Percentiles rank a stretch among this genome's conserved stretches.
These are phyloP conservation scores for Talaromyces wortmannii DNA, from an alignment of 495 filamentous ascomycete genomes.

Conservation along the genomic window DNA sequence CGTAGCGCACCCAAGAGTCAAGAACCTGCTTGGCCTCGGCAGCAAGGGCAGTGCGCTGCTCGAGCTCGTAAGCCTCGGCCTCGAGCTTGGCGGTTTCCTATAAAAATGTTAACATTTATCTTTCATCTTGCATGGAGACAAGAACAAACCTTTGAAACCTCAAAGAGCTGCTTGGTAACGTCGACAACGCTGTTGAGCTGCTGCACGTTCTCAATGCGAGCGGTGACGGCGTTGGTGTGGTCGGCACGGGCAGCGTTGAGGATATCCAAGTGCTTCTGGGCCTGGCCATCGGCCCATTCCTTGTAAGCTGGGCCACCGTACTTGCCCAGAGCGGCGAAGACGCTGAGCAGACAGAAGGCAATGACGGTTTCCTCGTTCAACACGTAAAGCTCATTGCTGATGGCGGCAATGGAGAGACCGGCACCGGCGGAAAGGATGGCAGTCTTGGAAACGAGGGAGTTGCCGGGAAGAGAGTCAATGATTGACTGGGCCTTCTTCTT, in stretches of 20 bases:
- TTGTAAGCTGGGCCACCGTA: conserved; percentile 88
- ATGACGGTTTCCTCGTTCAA: conserved; percentile 97
- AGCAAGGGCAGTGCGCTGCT: conserved; percentile 86
- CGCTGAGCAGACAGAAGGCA: conserved; percentile 77
- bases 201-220: conserved; percentile 85
- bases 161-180: conserved; percentile 92
- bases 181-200: conserved; percentile 91
- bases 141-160: conserved; percentile 81
- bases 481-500: conserved; percentile 93
- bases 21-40: conserved; percentile 90
- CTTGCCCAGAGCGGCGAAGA: conserved; percentile 84
- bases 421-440: conserved; percentile 91
- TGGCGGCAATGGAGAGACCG: conserved; percentile 84
- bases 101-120: conserved; percentile 8
- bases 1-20: conserved; percentile 98
- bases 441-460: conserved; percentile 83
- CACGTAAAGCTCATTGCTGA: conserved; percentile 99
- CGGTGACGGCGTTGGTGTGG: conserved; percentile 91
- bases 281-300: conserved; percentile 84
- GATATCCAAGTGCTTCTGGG: conserved; percentile 83
- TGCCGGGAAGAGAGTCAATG: conserved; percentile 81
- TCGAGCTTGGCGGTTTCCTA: conserved; percentile 97
- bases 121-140: not conserved
- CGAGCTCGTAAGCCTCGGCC: conserved; percentile 90
- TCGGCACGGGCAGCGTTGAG: conserved; percentile 88